Conservation (phyloP, 768 basidiomycete genomes). For the Rubroboletus satanas region DNA sequence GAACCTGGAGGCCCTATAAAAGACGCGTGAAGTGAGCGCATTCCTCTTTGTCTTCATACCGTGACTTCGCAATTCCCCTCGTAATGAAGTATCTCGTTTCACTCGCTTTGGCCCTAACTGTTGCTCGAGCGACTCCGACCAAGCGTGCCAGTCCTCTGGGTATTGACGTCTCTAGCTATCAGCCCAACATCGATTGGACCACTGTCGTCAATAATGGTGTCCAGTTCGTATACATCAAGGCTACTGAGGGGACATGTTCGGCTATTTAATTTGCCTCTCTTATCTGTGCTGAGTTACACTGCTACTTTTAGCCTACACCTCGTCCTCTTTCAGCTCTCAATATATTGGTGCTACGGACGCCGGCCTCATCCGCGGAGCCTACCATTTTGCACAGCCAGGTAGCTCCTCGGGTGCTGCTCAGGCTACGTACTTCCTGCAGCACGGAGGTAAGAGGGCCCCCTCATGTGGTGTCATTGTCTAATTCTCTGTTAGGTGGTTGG, state of each 20-base stretch:
- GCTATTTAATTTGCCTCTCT: conserved; percentile 4
- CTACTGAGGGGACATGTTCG: conserved; percentile 57
- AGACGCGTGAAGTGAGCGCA: not conserved
- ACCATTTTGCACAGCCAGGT: conserved; percentile 60
- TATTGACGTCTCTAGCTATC: conserved; percentile 54
- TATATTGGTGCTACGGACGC: conserved; percentile 55
- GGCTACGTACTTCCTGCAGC: conserved; percentile 53
- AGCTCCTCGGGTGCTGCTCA: conserved; percentile 52
- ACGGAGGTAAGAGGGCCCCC: conserved; percentile 41
- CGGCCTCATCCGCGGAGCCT: conserved; percentile 55
- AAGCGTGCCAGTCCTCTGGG: conserved; percentile 42
- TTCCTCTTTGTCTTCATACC: not conserved
- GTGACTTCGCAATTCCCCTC: not conserved
- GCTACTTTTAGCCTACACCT: conserved; percentile 18
- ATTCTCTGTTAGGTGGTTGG: conserved; percentile 43
- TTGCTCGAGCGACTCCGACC: conserved; percentile 11
- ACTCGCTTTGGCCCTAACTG: conserved; percentile 16
- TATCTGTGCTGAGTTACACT: not conserved
- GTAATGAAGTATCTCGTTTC: conserved; percentile 21
- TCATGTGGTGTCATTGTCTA: not conserved
- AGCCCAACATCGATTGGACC: conserved; percentile 49
- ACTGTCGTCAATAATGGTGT: conserved; percentile 49
- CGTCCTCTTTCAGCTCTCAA: conserved; percentile 40
- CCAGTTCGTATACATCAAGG: conserved; percentile 61
- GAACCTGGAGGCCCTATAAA: conserved; percentile 10